These are phyloP conservation scores for Kuraishia capsulata DNA, from an alignment of 805 yeast species.

Conservation along the genomic window DNA sequence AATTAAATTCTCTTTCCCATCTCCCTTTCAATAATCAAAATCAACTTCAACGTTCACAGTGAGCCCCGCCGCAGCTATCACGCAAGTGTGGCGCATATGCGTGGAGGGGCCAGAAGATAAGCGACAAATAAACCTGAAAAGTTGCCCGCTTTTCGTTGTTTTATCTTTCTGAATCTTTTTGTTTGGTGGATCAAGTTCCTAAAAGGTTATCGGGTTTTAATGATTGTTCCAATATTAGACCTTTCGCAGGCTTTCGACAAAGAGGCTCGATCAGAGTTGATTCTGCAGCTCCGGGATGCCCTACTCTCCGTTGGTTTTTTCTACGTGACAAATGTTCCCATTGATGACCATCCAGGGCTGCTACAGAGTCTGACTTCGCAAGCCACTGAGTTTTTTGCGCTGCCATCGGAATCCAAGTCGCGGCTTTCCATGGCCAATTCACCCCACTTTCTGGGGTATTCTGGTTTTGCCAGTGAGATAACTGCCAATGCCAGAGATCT, in stretches of 20 bases:
- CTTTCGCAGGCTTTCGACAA: slow-evolving; percentile 29
- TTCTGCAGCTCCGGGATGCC: slow-evolving; percentile 32
- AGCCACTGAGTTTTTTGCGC: slow-evolving; percentile 32
- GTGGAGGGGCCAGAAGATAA: too few relatives aligned
- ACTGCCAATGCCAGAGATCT: slow-evolving; percentile 45
- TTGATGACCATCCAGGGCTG: slow-evolving; percentile 24
- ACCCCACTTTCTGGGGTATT: slow-evolving; percentile 53
- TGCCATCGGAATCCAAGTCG: slow-evolving; percentile 35
- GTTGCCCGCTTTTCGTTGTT: too few relatives aligned
- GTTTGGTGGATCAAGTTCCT: too few relatives aligned
- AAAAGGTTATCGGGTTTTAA: too few relatives aligned
- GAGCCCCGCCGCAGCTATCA: too few relatives aligned
- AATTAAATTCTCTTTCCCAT: too few relatives aligned
- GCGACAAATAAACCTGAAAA: too few relatives aligned
- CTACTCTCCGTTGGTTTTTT: slow-evolving; percentile 50
- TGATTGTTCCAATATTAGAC: slow-evolving; percentile 41
- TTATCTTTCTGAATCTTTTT: too few relatives aligned
- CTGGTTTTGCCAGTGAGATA: slow-evolving; percentile 46
- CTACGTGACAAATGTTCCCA: slow-evolving; percentile 36
- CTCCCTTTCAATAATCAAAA: too few relatives aligned
- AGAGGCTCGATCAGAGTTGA: slow-evolving; percentile 28
- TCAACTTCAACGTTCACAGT: too few relatives aligned
- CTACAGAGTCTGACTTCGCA: slow-evolving; percentile 21
- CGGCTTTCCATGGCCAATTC: slow-evolving; percentile 43
- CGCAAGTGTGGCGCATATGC: too few relatives aligned